A percentile compares a stretch with the other conserved stretches of the same genome.
Evolutionary conservation across 306 rosid species (phyloP).

Genomic region (Cucurbita moschata): DNA sequence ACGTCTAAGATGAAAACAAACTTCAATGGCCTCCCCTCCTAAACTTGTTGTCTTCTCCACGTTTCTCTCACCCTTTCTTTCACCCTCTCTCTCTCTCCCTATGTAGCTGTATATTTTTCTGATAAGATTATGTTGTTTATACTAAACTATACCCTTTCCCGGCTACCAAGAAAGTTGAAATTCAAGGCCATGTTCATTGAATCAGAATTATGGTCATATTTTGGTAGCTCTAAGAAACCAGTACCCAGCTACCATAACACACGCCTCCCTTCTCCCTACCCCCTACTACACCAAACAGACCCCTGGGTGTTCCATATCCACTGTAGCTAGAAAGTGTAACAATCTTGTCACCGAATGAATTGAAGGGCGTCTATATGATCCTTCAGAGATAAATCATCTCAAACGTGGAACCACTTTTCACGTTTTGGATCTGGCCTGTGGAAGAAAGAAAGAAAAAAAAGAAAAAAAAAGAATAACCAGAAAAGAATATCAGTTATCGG

Average conservation of each 20-base stretch:
- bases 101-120: neutral
- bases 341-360: slow-evolving; percentile 5
- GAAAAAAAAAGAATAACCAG: slow-evolving; percentile 14
- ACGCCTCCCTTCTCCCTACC: neutral
- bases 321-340: slow-evolving; percentile 1
- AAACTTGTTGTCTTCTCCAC: neutral
- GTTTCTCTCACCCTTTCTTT: neutral
- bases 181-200: neutral
- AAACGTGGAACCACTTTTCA: slow-evolving; percentile 18
- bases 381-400: slow-evolving; percentile 6
- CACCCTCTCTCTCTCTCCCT: neutral
- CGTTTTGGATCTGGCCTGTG: slow-evolving; percentile 20
- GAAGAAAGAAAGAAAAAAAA: slow-evolving; percentile 13
- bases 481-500: slow-evolving; percentile 21
- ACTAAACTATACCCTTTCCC: neutral
- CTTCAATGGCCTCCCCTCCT: neutral
- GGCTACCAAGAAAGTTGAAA: neutral
- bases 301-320: slow-evolving; percentile 1
- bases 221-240: neutral
- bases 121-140: neutral
- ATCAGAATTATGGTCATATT: neutral
- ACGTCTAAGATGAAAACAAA: neutral
- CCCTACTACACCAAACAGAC: neutral
- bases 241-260: neutral
- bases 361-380: slow-evolving; percentile 9